Conservation (phyloP, 345 rosid genomes). For the Isatis tinctoria region DNA sequence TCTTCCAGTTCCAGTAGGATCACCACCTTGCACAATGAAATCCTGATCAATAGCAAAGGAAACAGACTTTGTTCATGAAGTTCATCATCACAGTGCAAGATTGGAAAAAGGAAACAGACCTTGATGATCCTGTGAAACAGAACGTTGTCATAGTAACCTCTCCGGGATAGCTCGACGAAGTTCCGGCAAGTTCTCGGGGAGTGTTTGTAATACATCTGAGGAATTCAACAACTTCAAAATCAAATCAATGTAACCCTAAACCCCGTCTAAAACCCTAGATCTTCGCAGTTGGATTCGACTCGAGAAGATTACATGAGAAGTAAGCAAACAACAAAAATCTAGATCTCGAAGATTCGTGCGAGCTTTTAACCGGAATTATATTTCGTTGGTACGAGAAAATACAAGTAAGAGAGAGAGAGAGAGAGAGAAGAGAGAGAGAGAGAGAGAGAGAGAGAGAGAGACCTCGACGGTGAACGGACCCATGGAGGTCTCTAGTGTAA, state of each 20-base stretch:
- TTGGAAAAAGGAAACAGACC: conserved; percentile 34
- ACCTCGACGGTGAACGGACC: conserved; percentile 91
- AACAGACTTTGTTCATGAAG: neutral
- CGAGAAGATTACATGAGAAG: neutral
- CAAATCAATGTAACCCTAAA: conserved; percentile 6
- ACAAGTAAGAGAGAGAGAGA: neutral
- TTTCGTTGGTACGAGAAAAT: neutral
- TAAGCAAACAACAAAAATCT: neutral
- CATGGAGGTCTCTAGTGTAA: conserved; percentile 93
- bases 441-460: neutral
- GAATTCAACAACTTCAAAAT: neutral
- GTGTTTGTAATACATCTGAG: conserved; percentile 85
- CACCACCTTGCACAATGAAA: conserved; percentile 98
- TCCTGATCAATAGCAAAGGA: conserved; percentile 44
- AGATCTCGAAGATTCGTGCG: conserved; percentile 1
- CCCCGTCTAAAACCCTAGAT: conserved; percentile 11
- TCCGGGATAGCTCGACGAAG: conserved; percentile 80
- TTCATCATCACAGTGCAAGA: conserved; percentile 2
- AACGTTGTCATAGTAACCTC: conserved; percentile 80
- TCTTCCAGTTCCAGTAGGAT: conserved; percentile 96
- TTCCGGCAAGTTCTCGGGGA: conserved; percentile 94
- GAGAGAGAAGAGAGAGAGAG: conserved; percentile 2
- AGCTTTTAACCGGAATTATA: neutral
- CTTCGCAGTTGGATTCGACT: neutral
- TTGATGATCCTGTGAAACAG: conserved; percentile 87